Conservation (phyloP, 768 basidiomycete genomes). For the Paxillus involutus region DNA sequence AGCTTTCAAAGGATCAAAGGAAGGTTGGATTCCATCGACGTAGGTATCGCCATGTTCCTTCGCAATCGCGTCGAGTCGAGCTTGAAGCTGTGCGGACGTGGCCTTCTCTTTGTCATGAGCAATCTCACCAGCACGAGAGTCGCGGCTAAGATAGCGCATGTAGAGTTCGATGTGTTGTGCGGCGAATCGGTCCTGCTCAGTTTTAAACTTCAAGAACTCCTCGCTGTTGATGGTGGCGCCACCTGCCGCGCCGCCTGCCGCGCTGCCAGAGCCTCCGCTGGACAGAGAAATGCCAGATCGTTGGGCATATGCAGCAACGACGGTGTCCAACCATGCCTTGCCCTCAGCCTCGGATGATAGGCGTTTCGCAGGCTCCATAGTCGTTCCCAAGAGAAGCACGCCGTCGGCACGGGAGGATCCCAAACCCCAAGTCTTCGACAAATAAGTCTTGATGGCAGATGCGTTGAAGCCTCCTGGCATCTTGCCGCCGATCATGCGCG, state of each 20-base stretch:
- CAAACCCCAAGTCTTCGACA: conserved; percentile 95
- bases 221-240: conserved; percentile 96
- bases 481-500: conserved; percentile 90
- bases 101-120: conserved; percentile 87
- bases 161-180: conserved; percentile 93
- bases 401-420: conserved; percentile 87
- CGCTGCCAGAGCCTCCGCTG: conserved; percentile 61
- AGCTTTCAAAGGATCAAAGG: conserved; percentile 93
- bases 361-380: conserved; percentile 93
- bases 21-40: conserved; percentile 91
- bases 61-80: conserved; percentile 82
- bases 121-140: conserved; percentile 90
- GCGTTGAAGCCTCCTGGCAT: conserved; percentile 99
- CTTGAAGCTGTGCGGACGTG: conserved; percentile 68
- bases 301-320: conserved; percentile 84
- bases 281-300: conserved; percentile 85
- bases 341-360: conserved; percentile 89
- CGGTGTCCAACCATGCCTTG: conserved; percentile 88
- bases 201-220: conserved; percentile 95
- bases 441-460: conserved; percentile 84
- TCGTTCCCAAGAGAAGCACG: conserved; percentile 87
- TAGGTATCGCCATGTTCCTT: conserved; percentile 94
- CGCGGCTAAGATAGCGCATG: conserved; percentile 94
- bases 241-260: conserved; percentile 57
- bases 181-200: conserved; percentile 89